phyloP scores from a whole-genome alignment of 345 rosid genomes.

The Eutrema heterophyllum region DNA sequence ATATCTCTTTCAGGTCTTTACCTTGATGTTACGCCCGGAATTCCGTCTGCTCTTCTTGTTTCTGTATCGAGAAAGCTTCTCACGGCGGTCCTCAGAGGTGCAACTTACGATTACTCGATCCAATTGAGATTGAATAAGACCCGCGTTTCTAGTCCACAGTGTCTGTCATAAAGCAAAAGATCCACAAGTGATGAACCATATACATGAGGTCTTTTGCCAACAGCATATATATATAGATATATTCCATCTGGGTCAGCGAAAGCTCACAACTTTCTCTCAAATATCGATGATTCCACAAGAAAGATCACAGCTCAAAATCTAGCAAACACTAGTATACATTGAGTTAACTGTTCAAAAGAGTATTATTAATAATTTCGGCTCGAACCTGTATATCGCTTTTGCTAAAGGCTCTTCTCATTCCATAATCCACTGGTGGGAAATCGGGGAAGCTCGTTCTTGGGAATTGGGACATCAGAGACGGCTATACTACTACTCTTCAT shows the following conservation, averaged over 20 bases:
- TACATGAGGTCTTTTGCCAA: neutral
- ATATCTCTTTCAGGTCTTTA: conserved; percentile 10
- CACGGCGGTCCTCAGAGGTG: conserved; percentile 68
- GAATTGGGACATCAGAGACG: conserved; percentile 35
- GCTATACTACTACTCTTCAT: conserved; percentile 24
- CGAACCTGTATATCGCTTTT: conserved; percentile 89
- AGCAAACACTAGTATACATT: neutral
- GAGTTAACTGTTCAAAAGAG: neutral
- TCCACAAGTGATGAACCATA: conserved; percentile 19
- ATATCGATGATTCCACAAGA: neutral
- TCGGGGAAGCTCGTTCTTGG: conserved; percentile 61
- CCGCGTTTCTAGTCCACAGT: conserved; percentile 38
- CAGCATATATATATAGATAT: no score
- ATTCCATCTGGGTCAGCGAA: neutral
- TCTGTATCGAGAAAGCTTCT: conserved; percentile 93
- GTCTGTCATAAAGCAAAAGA: conserved; percentile 57
- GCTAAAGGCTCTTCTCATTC: conserved; percentile 87
- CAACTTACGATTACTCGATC: conserved; percentile 44
- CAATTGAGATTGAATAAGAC: conserved; percentile 44
- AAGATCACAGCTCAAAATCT: neutral
- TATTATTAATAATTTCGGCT: neutral
- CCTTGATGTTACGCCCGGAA: conserved; percentile 95
- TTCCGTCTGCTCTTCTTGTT: conserved; percentile 84
- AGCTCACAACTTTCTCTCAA: neutral
- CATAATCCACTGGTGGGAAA: conserved; percentile 54